Base-by-base conservation (phyloP, 768 basidiomycete genomes). In the Exsudoporus frostii region DNA sequence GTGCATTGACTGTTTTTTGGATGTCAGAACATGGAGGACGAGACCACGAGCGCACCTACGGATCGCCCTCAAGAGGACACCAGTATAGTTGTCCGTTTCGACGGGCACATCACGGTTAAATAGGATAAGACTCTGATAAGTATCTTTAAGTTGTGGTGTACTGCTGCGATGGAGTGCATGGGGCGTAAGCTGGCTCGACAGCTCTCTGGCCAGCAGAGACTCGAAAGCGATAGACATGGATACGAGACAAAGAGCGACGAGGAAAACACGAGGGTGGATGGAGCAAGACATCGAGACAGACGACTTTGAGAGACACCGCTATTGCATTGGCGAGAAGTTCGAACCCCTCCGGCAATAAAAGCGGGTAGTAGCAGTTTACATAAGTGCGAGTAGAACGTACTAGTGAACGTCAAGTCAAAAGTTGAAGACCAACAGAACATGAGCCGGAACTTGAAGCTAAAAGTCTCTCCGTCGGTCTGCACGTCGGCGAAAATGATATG, bases 161-260 rank as follows among this genome's bases (percentile, higher is more conserved):
- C 43, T 40, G 24, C 7, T 29, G n/a, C 17, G 38, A 38, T 17
- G 4, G 38, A 38, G n/a, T 24, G 8, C 20, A 34, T n/a, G 38
- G 22, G 33, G 22, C 3, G 22, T 42, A 5, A 38, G 22, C 27
- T 20, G 42, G 43, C 40, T 48, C 20, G 37, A 32, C 22, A 51
- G 17, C 5, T 48, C 44, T 41, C 48, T 43, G 42, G 25, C 54
- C 51, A 39, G 58, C 52, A 57, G 53, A 57, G 47, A 50, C 6
- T 50, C 50, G 19, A 49, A 39, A 33, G 50, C 20, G 39, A 60
- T 13, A 11, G 36, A 3, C 2, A 52, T n/a, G 2, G 24, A 60
- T 20, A 57, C 15, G 47, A 60, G 37, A 30, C 49, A 61, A 54
- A 61, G 60, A 61, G 55, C 60, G 58, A 54, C 60, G 11, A 54